phyloP scores from a whole-genome alignment of 352 stramenopile genomes.

The Pythium monospermum region DNA sequence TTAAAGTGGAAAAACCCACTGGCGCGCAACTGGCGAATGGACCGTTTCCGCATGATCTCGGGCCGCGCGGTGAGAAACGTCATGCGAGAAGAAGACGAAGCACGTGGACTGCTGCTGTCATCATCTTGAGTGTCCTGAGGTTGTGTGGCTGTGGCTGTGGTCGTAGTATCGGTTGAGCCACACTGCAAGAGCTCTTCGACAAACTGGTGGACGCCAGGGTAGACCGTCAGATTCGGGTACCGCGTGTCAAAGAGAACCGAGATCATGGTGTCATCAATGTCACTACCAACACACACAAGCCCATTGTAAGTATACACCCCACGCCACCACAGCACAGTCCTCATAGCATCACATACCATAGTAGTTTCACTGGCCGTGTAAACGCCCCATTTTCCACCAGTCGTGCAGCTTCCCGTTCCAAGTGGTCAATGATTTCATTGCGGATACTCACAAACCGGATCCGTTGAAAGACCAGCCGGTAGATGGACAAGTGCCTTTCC shows the following conservation, averaged over 20 bases:
- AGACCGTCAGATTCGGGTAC: conserved; percentile 79
- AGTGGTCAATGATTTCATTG: conserved; percentile 53
- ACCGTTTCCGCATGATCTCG: conserved; percentile 61
- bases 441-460: conserved; percentile 40
- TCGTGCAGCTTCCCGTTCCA: conserved; percentile 43
- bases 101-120: too few species aligned
- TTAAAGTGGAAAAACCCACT: conserved; percentile 77
- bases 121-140: conserved; percentile 1
- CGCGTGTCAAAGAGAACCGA: conserved; percentile 73
- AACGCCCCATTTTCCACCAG: conserved; percentile 31
- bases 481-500: conserved; percentile 60
- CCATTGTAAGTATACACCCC: neutral
- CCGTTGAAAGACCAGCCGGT: conserved; percentile 62
- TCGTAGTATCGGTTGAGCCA: neutral
- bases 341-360: conserved; percentile 40
- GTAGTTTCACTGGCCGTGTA: conserved; percentile 48
- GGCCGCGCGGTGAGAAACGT: conserved; percentile 74
- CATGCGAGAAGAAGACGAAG: conserved; percentile 44
- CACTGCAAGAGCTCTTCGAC: conserved; percentile 59
- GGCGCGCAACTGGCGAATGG: conserved; percentile 50
- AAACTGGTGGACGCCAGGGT: conserved; percentile 80
- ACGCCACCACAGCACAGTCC: neutral
- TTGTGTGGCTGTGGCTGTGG: conserved; percentile 22
- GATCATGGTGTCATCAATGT: conserved; percentile 81
- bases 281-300: conserved; percentile 24